Evolutionary conservation across 148 eudicot species (phyloP).

Genomic region (Salicornia ramosissima): DNA sequence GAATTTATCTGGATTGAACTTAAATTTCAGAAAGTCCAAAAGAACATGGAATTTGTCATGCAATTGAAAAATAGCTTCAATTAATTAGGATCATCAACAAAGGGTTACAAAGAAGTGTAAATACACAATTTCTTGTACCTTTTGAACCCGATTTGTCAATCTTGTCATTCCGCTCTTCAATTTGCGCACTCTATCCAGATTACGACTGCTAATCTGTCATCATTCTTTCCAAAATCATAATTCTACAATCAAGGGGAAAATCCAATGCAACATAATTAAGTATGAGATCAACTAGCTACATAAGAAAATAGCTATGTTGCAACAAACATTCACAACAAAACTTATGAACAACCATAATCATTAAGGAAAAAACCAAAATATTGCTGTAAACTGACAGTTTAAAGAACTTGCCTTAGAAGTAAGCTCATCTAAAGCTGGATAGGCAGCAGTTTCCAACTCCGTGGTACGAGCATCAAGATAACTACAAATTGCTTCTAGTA

Average conservation of each 20-base stretch:
- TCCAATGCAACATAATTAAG: neutral
- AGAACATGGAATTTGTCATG: no score
- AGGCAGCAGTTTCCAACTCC: slow-evolving; percentile 77
- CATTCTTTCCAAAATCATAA: slow-evolving; percentile 2
- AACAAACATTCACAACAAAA: neutral
- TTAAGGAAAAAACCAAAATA: neutral
- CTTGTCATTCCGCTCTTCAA: slow-evolving; percentile 91
- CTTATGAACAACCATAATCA: neutral
- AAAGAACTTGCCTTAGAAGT: slow-evolving; percentile 57
- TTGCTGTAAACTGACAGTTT: neutral
- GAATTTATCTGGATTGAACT: no score
- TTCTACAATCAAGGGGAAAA: neutral
- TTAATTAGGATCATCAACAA: neutral
- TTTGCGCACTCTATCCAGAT: slow-evolving; percentile 84
- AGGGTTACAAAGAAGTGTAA: neutral
- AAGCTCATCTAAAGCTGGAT: slow-evolving; percentile 91
- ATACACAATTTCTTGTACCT: slow-evolving; percentile 35
- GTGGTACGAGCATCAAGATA: slow-evolving; percentile 76
- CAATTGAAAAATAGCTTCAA: no score
- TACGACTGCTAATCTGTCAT: slow-evolving; percentile 81
- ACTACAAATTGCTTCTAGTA: slow-evolving; percentile 78
- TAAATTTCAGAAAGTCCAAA: no score
- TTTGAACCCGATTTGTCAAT: slow-evolving; percentile 77
- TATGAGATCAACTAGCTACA: no score
- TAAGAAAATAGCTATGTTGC: neutral